Conservation (phyloP, 768 basidiomycete genomes). For the Mycena olivaceomarginata region DNA sequence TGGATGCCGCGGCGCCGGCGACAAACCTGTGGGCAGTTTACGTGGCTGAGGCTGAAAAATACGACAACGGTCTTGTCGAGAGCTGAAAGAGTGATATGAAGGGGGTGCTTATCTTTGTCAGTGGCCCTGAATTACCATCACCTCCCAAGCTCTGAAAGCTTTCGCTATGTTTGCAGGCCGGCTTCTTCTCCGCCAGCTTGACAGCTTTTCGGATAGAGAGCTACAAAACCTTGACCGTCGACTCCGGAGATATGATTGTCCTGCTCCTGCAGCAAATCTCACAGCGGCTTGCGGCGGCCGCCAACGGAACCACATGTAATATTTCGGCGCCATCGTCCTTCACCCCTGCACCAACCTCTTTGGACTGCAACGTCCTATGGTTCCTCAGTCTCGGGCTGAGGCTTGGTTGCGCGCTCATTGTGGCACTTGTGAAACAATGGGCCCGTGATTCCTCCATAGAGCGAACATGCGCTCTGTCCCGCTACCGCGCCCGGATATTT, state of each 20-base stretch:
- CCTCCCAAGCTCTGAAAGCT: background rate
- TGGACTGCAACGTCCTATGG: slow-evolving; percentile 28
- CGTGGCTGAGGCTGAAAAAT: no score
- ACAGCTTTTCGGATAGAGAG: slow-evolving; percentile 32
- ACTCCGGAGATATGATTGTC: slow-evolving; percentile 10
- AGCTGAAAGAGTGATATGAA: slow-evolving; percentile 16
- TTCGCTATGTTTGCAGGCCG: slow-evolving; percentile 2
- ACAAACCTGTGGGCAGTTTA: no score
- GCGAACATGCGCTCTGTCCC: slow-evolving; percentile 21
- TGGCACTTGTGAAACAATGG: slow-evolving; percentile 32
- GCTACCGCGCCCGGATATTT: slow-evolving; percentile 20
- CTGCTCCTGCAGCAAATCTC: slow-evolving; percentile 20
- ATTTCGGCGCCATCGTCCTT: background rate
- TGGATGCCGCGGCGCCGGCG: no score
- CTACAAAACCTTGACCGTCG: slow-evolving; percentile 20
- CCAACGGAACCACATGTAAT: slow-evolving; percentile 11
- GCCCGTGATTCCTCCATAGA: slow-evolving; percentile 21
- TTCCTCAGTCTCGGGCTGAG: slow-evolving; percentile 33
- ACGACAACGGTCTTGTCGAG: slow-evolving; percentile 2
- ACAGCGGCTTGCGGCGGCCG: slow-evolving; percentile 5
- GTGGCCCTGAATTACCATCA: background rate
- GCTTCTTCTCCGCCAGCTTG: slow-evolving; percentile 29
- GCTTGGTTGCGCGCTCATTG: slow-evolving; percentile 28
- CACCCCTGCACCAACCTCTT: slow-evolving; percentile 5
- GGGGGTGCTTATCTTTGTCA: slow-evolving; percentile 24